phyloP scores from a whole-genome alignment of 192 early-diverging fungal species.

The Coemansia aciculifera region DNA sequence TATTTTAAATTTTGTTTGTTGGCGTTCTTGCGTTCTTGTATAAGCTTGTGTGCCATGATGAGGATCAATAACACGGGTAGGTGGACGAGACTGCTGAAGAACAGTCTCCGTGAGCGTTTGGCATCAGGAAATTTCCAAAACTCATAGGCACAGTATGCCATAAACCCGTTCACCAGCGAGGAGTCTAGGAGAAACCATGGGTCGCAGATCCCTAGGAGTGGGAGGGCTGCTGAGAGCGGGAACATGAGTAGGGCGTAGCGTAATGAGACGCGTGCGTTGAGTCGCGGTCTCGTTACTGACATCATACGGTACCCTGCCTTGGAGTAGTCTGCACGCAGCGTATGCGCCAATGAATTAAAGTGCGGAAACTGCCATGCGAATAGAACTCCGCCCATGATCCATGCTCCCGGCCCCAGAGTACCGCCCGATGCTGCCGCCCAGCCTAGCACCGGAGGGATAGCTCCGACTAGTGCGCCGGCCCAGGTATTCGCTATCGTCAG shows the following conservation, averaged over 20 bases:
- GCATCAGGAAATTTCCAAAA: conserved; percentile 84
- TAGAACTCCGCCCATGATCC: conserved; percentile 76
- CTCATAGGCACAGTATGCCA: conserved; percentile 65
- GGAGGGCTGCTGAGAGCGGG: conserved; percentile 61
- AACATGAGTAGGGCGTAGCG: conserved; percentile 76
- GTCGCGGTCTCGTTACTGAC: conserved; percentile 79
- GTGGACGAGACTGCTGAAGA: conserved; percentile 90
- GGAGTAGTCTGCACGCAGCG: conserved; percentile 88
- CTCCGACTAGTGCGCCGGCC: conserved; percentile 92
- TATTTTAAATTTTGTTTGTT: not conserved
- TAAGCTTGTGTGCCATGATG: conserved; percentile 85
- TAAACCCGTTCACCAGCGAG: conserved; percentile 71
- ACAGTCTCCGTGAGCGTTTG: conserved; percentile 80
- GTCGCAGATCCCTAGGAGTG: conserved; percentile 74
- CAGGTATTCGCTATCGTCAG: conserved; percentile 92
- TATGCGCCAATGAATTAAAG: conserved; percentile 93
- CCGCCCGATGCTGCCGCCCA: conserved; percentile 85
- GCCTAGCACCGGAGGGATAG: conserved; percentile 98
- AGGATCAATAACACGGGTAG: conserved; percentile 82
- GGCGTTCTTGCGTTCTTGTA: conserved; percentile 25
- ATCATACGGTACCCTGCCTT: conserved; percentile 98
- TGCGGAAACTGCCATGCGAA: conserved; percentile 99
- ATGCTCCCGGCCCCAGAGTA: conserved; percentile 69
- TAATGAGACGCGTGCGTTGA: conserved; percentile 87
- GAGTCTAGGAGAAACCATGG: conserved; percentile 76